A percentile compares a stretch with the other conserved stretches of the same genome.
Evolutionary conservation across 352 stramenopile genomes (phyloP).

Genomic region (Globisporangium solare): DNA sequence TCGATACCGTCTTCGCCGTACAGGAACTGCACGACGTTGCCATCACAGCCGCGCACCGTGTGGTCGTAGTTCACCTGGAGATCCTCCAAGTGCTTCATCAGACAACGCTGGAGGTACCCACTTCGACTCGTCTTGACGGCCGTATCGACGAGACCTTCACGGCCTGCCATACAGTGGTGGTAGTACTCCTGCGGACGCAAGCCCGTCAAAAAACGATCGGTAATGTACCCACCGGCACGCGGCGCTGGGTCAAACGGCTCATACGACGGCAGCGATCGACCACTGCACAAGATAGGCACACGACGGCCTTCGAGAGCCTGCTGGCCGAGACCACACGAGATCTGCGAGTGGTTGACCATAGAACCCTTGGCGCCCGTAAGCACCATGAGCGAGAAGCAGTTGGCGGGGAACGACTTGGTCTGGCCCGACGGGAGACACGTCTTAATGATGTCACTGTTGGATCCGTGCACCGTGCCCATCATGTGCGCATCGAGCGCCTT

Average conservation of each 20-base stretch:
- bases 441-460: conserved; percentile 98
- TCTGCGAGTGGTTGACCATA: conserved; percentile 99
- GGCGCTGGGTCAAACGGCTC: conserved; percentile 96
- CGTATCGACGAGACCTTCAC: conserved; percentile 98
- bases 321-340: conserved; percentile 98
- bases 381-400: conserved; percentile 99
- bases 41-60: conserved; percentile 97
- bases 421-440: conserved; percentile 97
- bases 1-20: conserved; percentile 99
- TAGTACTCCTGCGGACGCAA: conserved; percentile 98
- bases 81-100: conserved; percentile 99
- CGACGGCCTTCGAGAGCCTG: conserved; percentile 98
- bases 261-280: conserved; percentile 98
- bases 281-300: conserved; percentile 97
- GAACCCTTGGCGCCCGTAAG: conserved; percentile 99
- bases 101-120: conserved; percentile 99
- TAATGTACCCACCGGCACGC: conserved; percentile 98
- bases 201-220: conserved; percentile 99
- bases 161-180: conserved; percentile 99
- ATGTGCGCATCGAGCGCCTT: conserved; percentile 85
- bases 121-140: conserved; percentile 99
- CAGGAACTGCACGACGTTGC: conserved; percentile 98
- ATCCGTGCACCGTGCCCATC: conserved; percentile 87
- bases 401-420: conserved; percentile 96
- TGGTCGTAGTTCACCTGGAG: conserved; percentile 98